phyloP scores from a whole-genome alignment of 1,284 basidiomycete genomes.

The Vanrija sp. region DNA sequence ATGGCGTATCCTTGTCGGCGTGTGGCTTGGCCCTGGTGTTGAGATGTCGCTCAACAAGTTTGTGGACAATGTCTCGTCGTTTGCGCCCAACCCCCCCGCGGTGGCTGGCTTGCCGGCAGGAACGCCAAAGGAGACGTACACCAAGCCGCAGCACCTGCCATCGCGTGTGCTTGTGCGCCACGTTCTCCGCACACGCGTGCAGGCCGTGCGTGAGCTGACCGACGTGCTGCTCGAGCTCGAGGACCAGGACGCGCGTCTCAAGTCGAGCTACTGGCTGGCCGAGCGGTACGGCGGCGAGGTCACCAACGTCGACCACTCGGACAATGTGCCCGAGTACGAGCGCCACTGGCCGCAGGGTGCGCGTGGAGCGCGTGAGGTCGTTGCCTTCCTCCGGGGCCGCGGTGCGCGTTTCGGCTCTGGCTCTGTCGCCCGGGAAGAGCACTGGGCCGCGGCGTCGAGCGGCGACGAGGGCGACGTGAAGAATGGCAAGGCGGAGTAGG shows the following conservation, averaged over 20 bases:
- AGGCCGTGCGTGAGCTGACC: constrained; percentile 69
- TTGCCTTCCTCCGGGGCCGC: constrained; percentile 38
- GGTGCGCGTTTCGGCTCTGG: constrained; percentile 41
- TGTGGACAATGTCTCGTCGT: constrained; percentile 32
- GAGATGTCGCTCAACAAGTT: constrained; percentile 77
- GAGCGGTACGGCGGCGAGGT: constrained; percentile 36
- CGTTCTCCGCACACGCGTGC: constrained; percentile 71
- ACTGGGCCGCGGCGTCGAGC: constrained; percentile 26
- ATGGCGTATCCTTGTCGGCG: constrained; percentile 84
- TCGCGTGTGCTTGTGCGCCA: constrained; percentile 78
- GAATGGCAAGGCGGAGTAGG: constrained; percentile 4
- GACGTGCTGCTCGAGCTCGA: constrained; percentile 67
- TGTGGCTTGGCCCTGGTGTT: constrained; percentile 78
- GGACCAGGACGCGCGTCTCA: constrained; percentile 27
- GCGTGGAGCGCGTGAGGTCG: constrained; percentile 42
- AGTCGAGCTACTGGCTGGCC: constrained; percentile 45
- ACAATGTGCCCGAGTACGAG: constrained; percentile 25
- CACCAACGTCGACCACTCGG: constrained; percentile 15
- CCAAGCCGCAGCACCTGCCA: constrained; percentile 56
- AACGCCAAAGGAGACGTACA: constrained; percentile 31
- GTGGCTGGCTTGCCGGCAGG: constrained; percentile 33
- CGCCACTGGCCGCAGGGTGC: constrained; percentile 35
- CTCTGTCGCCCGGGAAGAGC: constrained; percentile 11
- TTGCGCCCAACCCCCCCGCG: constrained; percentile 41
- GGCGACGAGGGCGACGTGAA: constrained; percentile 7